Base-by-base conservation (phyloP, 306 rosid species). In the Pterocarpus santalinus region DNA sequence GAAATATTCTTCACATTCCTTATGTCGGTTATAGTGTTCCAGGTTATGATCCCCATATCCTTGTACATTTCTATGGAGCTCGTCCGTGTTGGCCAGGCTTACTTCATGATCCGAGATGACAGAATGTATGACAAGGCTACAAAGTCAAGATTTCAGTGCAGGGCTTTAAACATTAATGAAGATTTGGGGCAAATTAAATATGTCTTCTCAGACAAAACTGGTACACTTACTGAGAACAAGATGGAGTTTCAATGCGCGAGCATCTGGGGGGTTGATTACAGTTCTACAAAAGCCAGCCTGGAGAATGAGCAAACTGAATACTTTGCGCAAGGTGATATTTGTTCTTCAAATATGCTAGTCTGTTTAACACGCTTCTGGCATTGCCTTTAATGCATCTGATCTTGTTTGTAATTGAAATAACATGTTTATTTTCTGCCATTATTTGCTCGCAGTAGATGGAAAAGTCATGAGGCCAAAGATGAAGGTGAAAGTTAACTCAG, bases 21-120 rank as follows among this genome's bases (percentile, higher is more conserved):
- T 84, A 95, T 93, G 99, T 90, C 98, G 51, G 89, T 95, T 70
- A 95, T 95, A 62, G 97, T 93, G 47, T 95, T 90, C 80, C 99
- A 95, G 79, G 82, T 95, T 83, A 95, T 95, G 99, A 95, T 95
- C 81, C 99, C 99, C n/a, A 95, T 95, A 78, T 88, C 99, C 1
- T 82, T 95, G 85, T 95, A 95, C 89, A 92, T 95, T 80, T 95
- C 99, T 10, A 89, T 95, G 97, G 99, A 95, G 86, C 98, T 95
- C 76, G 99, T 95, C 32, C 91, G 99, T 12, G 81, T 93, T 3
- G 98, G 97, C 44, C 99, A 95, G 91, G 98, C 98, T 34, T 93
- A 87, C 84, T 93, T 95, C 86, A 95, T 95, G 99, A 95, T 89
- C 64, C 51, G 79, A 61, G 99, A 95, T 82, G 14, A 85, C 5